phyloP scores from a whole-genome alignment of 306 rosid genomes.

The Bauhinia variegata region DNA sequence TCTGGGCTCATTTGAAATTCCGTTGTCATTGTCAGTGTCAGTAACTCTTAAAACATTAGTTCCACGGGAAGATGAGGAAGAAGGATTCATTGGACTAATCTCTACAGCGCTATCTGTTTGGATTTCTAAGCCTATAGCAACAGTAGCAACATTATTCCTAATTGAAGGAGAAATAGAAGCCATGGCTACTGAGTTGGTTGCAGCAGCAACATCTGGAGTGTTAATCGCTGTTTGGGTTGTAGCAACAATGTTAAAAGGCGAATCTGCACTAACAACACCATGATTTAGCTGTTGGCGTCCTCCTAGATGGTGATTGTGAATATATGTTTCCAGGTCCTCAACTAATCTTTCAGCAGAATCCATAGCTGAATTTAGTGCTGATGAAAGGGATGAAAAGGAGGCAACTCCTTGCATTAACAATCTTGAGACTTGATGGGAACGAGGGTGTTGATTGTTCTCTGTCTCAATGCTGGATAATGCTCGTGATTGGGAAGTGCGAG shows the following conservation, averaged over 20 bases:
- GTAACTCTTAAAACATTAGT: slow-evolving; percentile 36
- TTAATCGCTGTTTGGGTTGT: slow-evolving; percentile 44
- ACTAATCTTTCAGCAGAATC: slow-evolving; percentile 64
- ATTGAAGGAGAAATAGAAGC: slow-evolving; percentile 44
- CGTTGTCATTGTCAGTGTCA: slow-evolving; percentile 28
- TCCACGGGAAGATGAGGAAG: slow-evolving; percentile 56
- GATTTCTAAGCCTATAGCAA: slow-evolving; percentile 35
- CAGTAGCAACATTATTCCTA: slow-evolving; percentile 31
- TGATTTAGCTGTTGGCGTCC: slow-evolving; percentile 38
- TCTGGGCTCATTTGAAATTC: slow-evolving; percentile 46
- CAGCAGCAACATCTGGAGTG: slow-evolving; percentile 40
- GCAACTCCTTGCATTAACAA: slow-evolving; percentile 54
- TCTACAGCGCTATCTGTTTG: slow-evolving; percentile 41
- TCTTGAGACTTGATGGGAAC: slow-evolving; percentile 52
- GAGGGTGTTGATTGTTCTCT: slow-evolving; percentile 34
- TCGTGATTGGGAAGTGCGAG: slow-evolving; percentile 35
- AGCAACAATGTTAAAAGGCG: slow-evolving; percentile 38
- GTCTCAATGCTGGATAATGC: slow-evolving; percentile 30
- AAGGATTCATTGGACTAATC: slow-evolving; percentile 34
- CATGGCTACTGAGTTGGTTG: slow-evolving; percentile 38
- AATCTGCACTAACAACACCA: slow-evolving; percentile 33
- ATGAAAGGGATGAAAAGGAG: slow-evolving; percentile 68
- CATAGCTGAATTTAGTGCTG: slow-evolving; percentile 68
- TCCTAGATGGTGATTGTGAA: slow-evolving; percentile 34
- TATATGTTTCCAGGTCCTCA: slow-evolving; percentile 63